A percentile compares a stretch with the other conserved stretches of the same genome.
Conservation (phyloP, 805 yeast species). For the Kodamaea leandrae region DNA sequence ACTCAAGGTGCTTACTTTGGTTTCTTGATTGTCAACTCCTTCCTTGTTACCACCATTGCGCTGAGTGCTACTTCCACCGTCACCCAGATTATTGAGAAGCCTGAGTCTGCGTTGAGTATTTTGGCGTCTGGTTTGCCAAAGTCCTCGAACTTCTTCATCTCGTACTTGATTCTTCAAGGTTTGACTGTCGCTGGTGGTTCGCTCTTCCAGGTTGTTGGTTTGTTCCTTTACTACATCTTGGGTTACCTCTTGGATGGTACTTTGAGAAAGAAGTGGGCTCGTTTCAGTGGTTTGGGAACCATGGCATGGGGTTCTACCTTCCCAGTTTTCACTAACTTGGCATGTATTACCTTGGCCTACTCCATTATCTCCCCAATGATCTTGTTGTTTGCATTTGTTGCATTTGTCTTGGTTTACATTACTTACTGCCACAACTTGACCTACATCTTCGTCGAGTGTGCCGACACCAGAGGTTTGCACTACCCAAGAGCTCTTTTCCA, state of each 20-base stretch:
- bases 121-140: slow-evolving; percentile 79
- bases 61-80: slow-evolving; percentile 83
- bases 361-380: slow-evolving; percentile 80
- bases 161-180: slow-evolving; percentile 80
- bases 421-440: slow-evolving; percentile 77
- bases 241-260: slow-evolving; percentile 59
- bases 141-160: slow-evolving; percentile 86
- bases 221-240: slow-evolving; percentile 57
- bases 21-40: slow-evolving; percentile 87
- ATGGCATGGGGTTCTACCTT: slow-evolving; percentile 73
- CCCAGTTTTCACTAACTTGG: slow-evolving; percentile 73
- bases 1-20: slow-evolving; percentile 89
- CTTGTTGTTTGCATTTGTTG: slow-evolving; percentile 65
- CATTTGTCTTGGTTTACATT: slow-evolving; percentile 69
- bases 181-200: slow-evolving; percentile 73
- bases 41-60: slow-evolving; percentile 77
- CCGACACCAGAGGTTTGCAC: slow-evolving; percentile 76
- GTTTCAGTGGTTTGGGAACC: slow-evolving; percentile 54
- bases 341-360: slow-evolving; percentile 65
- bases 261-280: slow-evolving; percentile 61
- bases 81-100: slow-evolving; percentile 62
- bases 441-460: slow-evolving; percentile 63
- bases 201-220: slow-evolving; percentile 63
- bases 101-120: slow-evolving; percentile 67
- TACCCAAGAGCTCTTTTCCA: slow-evolving; percentile 90